Base-by-base conservation (phyloP, 2,329 filamentous ascomycete genomes). In the Venturia aucupariae region DNA sequence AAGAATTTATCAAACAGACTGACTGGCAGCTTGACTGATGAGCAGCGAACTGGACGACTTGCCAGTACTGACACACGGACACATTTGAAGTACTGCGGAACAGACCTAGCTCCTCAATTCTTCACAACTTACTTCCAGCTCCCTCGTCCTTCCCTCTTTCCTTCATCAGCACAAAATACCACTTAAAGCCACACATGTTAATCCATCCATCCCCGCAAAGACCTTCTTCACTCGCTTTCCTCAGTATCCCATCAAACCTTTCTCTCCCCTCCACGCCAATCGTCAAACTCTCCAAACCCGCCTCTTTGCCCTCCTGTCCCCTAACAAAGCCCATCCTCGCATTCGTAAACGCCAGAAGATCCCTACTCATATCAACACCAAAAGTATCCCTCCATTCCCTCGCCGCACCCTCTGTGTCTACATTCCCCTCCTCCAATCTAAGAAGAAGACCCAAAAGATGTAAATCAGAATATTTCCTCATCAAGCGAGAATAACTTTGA, bases 321-420 rank as follows among this genome's bases (percentile, higher is more conserved):
- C 69, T 64, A 5, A 76, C 65, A 64, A 79, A 80, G 0, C 68
- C 71, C 60, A 80, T 60, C 32, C 63, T 66, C 65, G 69, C 70
- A 68, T 75, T 75, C n/a, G 70, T 73, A 61, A 75, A 76, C 4
- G 66, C 63, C 32, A 73, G 15, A 24, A 70, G 62, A 22, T 67
- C 70, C 8, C 66, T 63, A 3, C 63, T 62, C 27, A 66, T 65
- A 24, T 54, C 55, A 35, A 75, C 65, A 2, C 72, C 73, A 67
- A 80, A 80, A 0, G 74, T 68, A 7, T 74, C 68, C 65, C 76
- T 73, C 78, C 78, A 80, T 65, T 77, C 72, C 46, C 71, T 68
- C 17, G 73, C 70, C 5, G 76, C 77, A 6, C 66, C 74, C 64
- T 75, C 71, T 24, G 73, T 73, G 64, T 73, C 73, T 0, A 64